Base-by-base conservation (phyloP, 2,329 filamentous ascomycete species). In the Cladophialophora chaetospira region DNA sequence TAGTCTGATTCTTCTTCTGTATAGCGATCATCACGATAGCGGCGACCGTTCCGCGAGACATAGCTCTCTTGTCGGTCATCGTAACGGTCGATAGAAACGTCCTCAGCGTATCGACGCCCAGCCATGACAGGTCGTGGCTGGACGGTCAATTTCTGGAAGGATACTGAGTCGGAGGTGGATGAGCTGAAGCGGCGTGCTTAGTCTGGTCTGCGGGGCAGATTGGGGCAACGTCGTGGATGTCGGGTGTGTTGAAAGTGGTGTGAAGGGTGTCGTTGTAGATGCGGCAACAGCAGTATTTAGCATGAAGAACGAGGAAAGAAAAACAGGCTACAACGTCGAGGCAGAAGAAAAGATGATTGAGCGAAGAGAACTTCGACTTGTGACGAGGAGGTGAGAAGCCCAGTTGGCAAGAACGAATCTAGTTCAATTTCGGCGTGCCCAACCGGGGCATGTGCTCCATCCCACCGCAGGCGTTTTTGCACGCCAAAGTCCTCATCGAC, bases 1-100 rank as follows among this genome's bases (percentile, higher is more conserved):
- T 53, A 60, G 66, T 68, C 46, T 53, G 79, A 71, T 62, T 82
- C 79, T 40, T 79, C 58, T 55, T 82, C 79, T 42, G 79, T 69
- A 47, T 80, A 78, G 26, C 79, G 77, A 62, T 79, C 79, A 64
- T 76, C 75, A 48, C 72, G 71, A 31, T 70, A 68, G 51, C 68
- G 65, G n/a, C 72, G 70, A 55, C 70, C 66, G 28, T 70, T 67
- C 44, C 71, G 65, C 53, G 71, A 70, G 60, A 78, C 77, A 62
- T 79, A 76, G 19, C 46, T 49, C 72, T 61, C 59, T 65, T 79
- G 74, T 52, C 75, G 73, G 65, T 79, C 76, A 49, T 78, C 76
- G 64, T 78, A 78, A 63, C 75, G 69, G 65, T 78, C 75, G 55
- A 76, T 72, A 29, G 74, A 59, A 11, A 64, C 56, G 25, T 66